Evolutionary conservation across 2,329 filamentous ascomycete species (phyloP), one percentile per base, ranked within the genome.

Genomic region (Colletotrichum sp.): DNA sequence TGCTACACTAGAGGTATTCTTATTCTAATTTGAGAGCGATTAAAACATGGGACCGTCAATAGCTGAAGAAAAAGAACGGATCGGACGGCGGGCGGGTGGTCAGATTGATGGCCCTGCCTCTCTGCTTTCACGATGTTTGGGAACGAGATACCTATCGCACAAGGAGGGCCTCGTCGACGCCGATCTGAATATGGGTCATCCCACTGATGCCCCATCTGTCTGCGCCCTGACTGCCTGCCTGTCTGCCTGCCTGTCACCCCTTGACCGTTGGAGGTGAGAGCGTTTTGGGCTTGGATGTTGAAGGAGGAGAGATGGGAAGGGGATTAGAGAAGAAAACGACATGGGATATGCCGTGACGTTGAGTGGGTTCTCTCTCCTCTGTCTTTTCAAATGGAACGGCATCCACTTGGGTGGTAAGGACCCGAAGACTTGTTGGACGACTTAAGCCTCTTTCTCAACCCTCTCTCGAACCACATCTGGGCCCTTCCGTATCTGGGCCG

Each of bases 321-420:
- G 36, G 36, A 39, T 39, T 39, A 19, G 19, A 19, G 19, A 39
- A 44, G 59, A 27, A 22, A 69, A 52, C 30, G 71, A 69, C 72
- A 75, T 67, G 72, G 71, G 49, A 72, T 72, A 63, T 75, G 61
- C 72, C 55, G 72, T 71, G 68, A 75, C 69, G 62, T 32, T 39
- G 62, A 39, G 72, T 71, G 72, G 72, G 36, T 67, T 66, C 49
- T 29, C 44, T 11, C 22, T 34, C 25, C 22, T 39, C 36, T 39
- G 30, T 27, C 62, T 22, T 52, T 57, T 57, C 52, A 52, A 49
- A 55, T 64, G 49, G 59, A 13, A 39, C 16, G 49, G 44, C 34
- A 34, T 75, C 67, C 72, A 65, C 67, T 61, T 49, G 62, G 49
- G n/a, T 22, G 49, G 49, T 55, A 15, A 15, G 49, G 49, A 25